phyloP scores from a whole-genome alignment of 1,284 basidiomycete genomes.

The Ganoderma boninense region DNA sequence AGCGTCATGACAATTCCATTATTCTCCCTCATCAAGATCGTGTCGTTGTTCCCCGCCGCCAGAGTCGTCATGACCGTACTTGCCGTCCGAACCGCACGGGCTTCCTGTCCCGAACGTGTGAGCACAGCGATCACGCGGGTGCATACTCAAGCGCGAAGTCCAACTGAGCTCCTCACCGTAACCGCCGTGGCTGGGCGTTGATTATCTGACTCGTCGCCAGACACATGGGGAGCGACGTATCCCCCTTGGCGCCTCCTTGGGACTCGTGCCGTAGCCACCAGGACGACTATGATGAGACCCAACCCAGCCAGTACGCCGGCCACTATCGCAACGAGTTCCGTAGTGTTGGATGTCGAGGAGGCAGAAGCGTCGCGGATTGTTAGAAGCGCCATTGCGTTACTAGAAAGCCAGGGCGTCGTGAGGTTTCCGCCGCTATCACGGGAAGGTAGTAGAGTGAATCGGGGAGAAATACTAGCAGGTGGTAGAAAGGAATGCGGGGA shows the following conservation, averaged over 20 bases:
- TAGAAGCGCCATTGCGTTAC: not conserved
- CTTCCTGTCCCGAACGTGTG: too few species aligned
- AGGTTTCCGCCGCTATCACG: not conserved
- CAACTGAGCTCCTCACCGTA: not conserved
- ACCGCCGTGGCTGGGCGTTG: too few species aligned
- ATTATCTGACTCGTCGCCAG: not conserved
- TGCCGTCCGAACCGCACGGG: too few species aligned
- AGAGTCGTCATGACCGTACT: not conserved
- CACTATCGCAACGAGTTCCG: not conserved
- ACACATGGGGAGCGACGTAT: not conserved
- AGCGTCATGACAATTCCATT: not conserved
- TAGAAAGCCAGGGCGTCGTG: too few species aligned
- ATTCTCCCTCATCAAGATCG: not conserved
- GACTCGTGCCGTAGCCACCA: not conserved
- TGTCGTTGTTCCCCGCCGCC: not conserved
- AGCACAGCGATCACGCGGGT: not conserved
- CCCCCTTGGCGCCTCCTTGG: too few species aligned
- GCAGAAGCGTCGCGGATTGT: too few species aligned
- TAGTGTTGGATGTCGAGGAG: not conserved
- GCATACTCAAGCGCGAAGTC: not conserved
- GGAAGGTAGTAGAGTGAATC: not conserved
- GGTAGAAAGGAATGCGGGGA: too few species aligned
- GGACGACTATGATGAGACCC: not conserved
- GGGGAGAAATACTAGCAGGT: not conserved
- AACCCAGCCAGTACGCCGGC: not conserved